A percentile compares a stretch with the other conserved stretches of the same genome.
These are phyloP conservation scores for Rutidosis leptorrhynchoides DNA, from an alignment of 129 eudicot species.

Conservation along the genomic window DNA sequence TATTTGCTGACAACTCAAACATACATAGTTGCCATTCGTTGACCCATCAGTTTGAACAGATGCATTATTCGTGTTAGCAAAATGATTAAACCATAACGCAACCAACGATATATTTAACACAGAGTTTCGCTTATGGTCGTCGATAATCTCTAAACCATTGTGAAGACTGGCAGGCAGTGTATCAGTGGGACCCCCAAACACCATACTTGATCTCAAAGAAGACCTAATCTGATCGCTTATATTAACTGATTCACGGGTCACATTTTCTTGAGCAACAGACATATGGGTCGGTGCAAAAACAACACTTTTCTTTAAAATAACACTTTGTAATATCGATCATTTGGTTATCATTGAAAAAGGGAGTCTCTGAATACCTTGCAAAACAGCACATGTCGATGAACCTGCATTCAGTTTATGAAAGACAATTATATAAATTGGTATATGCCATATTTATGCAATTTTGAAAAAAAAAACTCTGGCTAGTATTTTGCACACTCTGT, in stretches of 20 bases:
- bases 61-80: no score
- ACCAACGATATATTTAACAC: constrained; percentile 51
- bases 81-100: constrained; percentile 84
- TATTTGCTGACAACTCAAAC: constrained; percentile 55
- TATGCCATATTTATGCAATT: no score
- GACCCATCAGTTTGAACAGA: no score
- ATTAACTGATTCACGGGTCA: constrained; percentile 37
- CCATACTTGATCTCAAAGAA: constrained; percentile 65
- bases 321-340: no score
- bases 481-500: no score
- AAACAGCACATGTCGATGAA: no score
- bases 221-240: constrained; percentile 42
- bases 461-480: no score
- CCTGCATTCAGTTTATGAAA: no score
- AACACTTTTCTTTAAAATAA: constrained; percentile 52
- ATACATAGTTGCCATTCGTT: constrained; percentile 38
- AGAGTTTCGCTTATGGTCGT: constrained; percentile 70
- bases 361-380: no score
- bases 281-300: constrained; percentile 32
- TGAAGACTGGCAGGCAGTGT: constrained; percentile 87
- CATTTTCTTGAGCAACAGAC: constrained; percentile 21
- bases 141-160: constrained; percentile 75
- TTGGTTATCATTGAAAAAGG: no score
- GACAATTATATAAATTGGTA: no score
- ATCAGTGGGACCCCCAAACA: constrained; percentile 71